phyloP scores from a whole-genome alignment of 2,329 filamentous ascomycete species.

The Zymoseptoria pseudotritici region DNA sequence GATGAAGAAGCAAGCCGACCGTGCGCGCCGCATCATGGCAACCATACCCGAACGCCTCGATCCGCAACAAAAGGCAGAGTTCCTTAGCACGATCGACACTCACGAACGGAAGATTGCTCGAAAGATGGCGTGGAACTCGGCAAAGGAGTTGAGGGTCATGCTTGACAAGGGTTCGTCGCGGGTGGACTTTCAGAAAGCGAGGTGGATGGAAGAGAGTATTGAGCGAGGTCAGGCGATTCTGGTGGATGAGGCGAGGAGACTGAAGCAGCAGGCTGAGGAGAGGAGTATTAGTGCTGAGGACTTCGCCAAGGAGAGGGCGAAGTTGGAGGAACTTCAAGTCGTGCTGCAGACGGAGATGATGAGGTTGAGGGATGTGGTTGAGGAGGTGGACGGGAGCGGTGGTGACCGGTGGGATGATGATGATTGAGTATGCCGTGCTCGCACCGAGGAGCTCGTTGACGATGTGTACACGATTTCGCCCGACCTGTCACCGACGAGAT shows the following conservation, averaged over 20 bases:
- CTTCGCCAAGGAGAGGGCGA: conserved; percentile 13
- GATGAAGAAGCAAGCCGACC: conserved; percentile 1
- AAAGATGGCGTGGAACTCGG: conserved; percentile 20
- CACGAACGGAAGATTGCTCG: conserved; percentile 15
- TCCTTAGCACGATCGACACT: conserved; percentile 5
- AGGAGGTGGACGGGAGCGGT: conserved; percentile 17
- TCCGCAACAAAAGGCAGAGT: conserved; percentile 4
- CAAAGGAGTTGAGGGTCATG: conserved; percentile 20
- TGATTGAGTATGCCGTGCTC: conserved; percentile 1
- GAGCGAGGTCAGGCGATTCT: conserved; percentile 21
- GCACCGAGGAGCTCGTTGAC: neutral
- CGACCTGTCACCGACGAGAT: neutral
- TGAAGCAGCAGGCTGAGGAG: conserved; percentile 10
- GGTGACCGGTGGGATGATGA: conserved; percentile 4
- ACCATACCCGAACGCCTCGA: neutral
- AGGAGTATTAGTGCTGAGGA: conserved; percentile 9
- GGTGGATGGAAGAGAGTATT: conserved; percentile 22
- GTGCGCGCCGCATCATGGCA: conserved; percentile 4
- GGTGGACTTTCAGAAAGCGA: conserved; percentile 16
- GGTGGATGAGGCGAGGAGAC: conserved; percentile 16
- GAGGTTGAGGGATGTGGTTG: conserved; percentile 20
- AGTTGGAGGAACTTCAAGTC: conserved; percentile 14
- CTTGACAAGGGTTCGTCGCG: conserved; percentile 20
- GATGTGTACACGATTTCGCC: neutral
- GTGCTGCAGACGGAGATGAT: conserved; percentile 16